Conservation (phyloP, 75 land plant genomes). For the Azolla pinnata region DNA sequence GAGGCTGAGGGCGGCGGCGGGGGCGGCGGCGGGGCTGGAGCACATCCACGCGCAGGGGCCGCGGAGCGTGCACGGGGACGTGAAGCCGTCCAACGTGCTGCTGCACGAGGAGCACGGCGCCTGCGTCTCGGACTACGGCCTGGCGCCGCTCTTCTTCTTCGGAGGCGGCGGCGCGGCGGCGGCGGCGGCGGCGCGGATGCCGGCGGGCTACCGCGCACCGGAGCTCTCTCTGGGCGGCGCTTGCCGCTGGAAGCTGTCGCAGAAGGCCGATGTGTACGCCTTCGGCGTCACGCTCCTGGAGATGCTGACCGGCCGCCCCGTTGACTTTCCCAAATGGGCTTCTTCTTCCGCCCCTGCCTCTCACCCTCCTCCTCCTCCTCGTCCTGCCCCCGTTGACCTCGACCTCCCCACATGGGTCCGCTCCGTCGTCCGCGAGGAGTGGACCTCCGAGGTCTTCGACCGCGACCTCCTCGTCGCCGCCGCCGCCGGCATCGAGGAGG, state of each 20-base stretch:
- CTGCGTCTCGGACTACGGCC: constrained; percentile 54
- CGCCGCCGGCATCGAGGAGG: constrained; percentile 47
- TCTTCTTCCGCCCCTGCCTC: too few relatives aligned
- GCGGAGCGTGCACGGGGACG: constrained; percentile 35
- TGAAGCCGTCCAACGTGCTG: constrained; percentile 49
- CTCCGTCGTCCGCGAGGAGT: constrained; percentile 70
- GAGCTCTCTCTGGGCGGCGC: constrained; percentile 67
- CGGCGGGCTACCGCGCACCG: constrained; percentile 71
- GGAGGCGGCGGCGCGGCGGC: constrained; percentile 18
- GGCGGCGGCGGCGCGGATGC: constrained; percentile 32
- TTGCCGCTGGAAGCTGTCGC: constrained; percentile 50
- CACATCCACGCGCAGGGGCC: constrained; percentile 36
- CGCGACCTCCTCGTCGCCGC: constrained; percentile 53
- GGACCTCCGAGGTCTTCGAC: constrained; percentile 82
- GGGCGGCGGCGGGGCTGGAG: constrained; percentile 40
- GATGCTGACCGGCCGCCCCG: constrained; percentile 55
- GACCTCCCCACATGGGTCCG: constrained; percentile 77
- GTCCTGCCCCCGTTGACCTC: constrained; percentile 40
- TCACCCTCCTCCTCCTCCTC: too few relatives aligned
- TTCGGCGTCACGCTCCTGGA: constrained; percentile 73
- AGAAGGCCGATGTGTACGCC: constrained; percentile 84
- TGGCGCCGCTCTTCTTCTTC: constrained; percentile 36
- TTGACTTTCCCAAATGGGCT: too few relatives aligned
- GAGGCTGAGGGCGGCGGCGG: constrained; percentile 28
- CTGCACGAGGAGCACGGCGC: constrained; percentile 37